These are phyloP conservation scores for Kickxella alabastrina DNA, from an alignment of 192 early-diverging fungal genomes.

Conservation along the genomic window DNA sequence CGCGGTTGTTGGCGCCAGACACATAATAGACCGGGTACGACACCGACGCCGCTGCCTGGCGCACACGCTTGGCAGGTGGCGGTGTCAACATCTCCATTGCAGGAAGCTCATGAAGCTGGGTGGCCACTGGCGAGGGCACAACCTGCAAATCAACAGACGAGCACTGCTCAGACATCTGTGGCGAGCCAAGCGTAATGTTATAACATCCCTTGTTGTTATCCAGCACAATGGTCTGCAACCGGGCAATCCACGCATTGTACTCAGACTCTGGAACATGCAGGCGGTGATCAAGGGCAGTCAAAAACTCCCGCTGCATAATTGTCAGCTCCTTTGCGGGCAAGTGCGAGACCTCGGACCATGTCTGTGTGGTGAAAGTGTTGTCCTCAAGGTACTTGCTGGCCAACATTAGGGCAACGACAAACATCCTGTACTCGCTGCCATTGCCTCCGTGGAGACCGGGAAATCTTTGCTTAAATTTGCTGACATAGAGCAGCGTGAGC, in stretches of 20 bases:
- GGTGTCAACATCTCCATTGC: constrained; percentile 20
- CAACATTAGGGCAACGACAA: constrained; percentile 81
- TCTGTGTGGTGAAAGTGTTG: constrained; percentile 87
- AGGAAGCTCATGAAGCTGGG: constrained; percentile 21
- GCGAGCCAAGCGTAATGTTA: constrained; percentile 5
- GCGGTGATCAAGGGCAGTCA: constrained; percentile 70
- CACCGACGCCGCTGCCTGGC: constrained; percentile 10
- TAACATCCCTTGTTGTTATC: constrained; percentile 5
- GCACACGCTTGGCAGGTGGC: constrained; percentile 46
- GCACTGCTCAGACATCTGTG: constrained; percentile 3
- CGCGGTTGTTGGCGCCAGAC: constrained; percentile 1
- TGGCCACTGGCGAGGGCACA: constrained; percentile 34
- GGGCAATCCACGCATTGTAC: constrained; percentile 67
- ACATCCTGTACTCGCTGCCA: constrained; percentile 78
- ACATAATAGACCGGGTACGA: constrained; percentile 7
- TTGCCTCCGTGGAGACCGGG: constrained; percentile 33
- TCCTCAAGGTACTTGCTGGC: constrained; percentile 86
- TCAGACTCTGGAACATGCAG: constrained; percentile 66
- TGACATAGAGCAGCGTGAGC: constrained; percentile 46
- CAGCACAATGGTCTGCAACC: constrained; percentile 38
- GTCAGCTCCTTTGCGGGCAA: constrained; percentile 77
- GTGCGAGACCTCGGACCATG: constrained; percentile 82
- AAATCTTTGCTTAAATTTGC: constrained; percentile 36
- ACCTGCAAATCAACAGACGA: constrained; percentile 39
- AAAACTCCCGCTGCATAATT: constrained; percentile 84